Evolutionary conservation across 306 rosid genomes (phyloP), one percentile per base, ranked within the genome.

Genomic region (Abrus pulchellus): DNA sequence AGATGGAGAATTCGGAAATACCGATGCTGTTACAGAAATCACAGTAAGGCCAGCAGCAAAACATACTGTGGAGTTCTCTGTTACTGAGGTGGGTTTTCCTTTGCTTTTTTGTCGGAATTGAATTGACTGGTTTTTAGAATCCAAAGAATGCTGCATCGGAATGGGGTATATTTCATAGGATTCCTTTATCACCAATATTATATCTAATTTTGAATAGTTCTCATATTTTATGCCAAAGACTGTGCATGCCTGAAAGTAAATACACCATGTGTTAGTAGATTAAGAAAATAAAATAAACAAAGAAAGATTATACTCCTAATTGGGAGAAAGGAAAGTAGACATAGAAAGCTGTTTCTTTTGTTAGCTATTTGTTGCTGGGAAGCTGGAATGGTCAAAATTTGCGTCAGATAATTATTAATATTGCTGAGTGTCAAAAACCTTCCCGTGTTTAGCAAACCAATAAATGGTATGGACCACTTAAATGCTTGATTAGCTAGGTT

Each of bases 11-110:
- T 82, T 83, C 68, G 97, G 66, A 55, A 79, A 78, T 30, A 62
- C 84, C 44, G 95, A 92, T 85, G 84, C 85, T 73, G 91, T 81
- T 57, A 86, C 85, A 5, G 94, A 94, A 86, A 78, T 86, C 52
- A 85, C 87, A 45, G 74, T 94, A n/a, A 81, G 33, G 65, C 92
- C 88, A 33, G 87, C 95, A 41, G 82, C 92, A 53, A 87, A 88
- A 72, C 92, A 86, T 68, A 85, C 86, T 0, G 90, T 92, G 4
- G 93, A 90, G 79, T 86, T 90, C 68, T 83, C 95, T 2, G 92
- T 82, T 44, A 83, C 83, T 80, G 92, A 94, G 97, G 98, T 90
- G 14, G 14, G 90, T 72, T 65, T 41, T 71, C 9, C 32, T 50
- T 78, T 27, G 13, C 0, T 43, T 36, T 59, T 48, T 70, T 79